Percentiles rank a stretch among this genome's conserved stretches.
Conservation (phyloP, 2,329 filamentous ascomycete species). For the Apiospora sp. region DNA sequence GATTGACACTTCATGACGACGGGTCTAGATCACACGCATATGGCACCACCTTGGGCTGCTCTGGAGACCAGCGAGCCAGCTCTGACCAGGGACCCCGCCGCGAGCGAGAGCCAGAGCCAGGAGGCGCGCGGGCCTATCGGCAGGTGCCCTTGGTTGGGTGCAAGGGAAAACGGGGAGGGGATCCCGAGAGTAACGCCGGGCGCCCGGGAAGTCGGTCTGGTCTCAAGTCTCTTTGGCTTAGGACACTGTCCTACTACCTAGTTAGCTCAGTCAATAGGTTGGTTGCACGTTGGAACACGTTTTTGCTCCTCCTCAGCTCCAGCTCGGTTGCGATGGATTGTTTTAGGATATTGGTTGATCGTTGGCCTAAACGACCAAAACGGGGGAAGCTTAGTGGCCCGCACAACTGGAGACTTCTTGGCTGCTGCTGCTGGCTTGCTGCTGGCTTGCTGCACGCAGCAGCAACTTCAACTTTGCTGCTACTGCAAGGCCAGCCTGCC, state of each 20-base stretch:
- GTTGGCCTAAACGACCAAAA: not conserved
- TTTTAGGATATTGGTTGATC: slow-evolving; percentile 1
- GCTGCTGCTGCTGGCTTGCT: not conserved
- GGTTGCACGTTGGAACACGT: slow-evolving; percentile 11
- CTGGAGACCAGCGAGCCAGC: not conserved
- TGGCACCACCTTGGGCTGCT: slow-evolving; percentile 9
- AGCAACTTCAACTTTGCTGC: not conserved
- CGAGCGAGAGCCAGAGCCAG: not conserved
- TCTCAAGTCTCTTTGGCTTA: not conserved
- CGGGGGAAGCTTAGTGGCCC: not conserved
- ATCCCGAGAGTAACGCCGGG: slow-evolving; percentile 22
- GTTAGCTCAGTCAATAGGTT: not conserved
- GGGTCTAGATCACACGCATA: slow-evolving; percentile 19
- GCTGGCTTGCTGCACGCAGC: not conserved
- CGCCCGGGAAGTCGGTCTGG: slow-evolving; percentile 18
- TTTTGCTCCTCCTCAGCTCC: not conserved
- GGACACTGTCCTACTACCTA: not conserved
- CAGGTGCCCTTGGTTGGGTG: not conserved
- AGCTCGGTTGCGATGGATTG: slow-evolving; percentile 9
- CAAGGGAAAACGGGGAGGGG: not conserved
- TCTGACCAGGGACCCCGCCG: slow-evolving; percentile 8
- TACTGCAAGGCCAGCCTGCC: not conserved
- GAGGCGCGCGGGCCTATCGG: slow-evolving; percentile 2
- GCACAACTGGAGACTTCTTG: slow-evolving; percentile 21
- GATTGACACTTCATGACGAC: slow-evolving; percentile 6